Base-by-base conservation (phyloP, 1,284 basidiomycete species). In the Trametes sp. region DNA sequence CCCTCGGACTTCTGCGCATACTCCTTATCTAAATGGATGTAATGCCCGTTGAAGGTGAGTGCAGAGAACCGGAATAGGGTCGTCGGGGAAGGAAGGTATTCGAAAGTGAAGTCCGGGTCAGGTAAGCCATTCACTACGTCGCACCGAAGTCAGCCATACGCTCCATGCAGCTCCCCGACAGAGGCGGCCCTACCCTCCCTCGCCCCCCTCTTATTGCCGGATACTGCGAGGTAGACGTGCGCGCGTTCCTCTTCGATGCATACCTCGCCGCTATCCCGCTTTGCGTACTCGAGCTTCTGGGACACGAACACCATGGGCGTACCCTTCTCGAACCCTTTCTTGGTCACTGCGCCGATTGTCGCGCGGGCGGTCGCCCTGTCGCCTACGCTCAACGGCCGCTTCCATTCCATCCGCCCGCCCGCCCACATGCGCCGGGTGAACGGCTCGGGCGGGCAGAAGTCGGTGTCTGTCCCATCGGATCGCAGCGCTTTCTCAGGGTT, bases 351-450 rank as follows among this genome's bases (percentile, higher is more conserved):
- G 4, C 73, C 76, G 23, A 94, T 81, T 24, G 75, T 82, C 46
- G 84, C 82, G 2, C 74, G 72, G 38, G 88, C 86, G 1, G 66
- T 77, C 1, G 86, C 87, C 38, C 73, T 80, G 41, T 82, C 78
- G 11, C 90, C 92, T 24, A 92, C 78, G 26, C 77, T 70, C 60
- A 94, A 75, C 2, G 82, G 80, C 31, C 78, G 78, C 54, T 86
- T 81, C 89, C 90, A 94, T 41, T 77, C 77, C 72, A 94, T 88
- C 63, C 78, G 82, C 0, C 93, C 93, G 23, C 89, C 86, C 0
- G 90, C 92, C 92, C 93, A 95, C 93, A 95, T 95, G 21, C 93
- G 81, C 46, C 90, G 82, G 21, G 84, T 83, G 76, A 91, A 94
- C 0, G 92, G 92, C 46, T 82, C 75, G 0, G 93, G 93, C 3